A percentile compares a stretch with the other conserved stretches of the same genome.
Evolutionary conservation across 192 early-diverging fungal species (phyloP).

Genomic region (Backusella parvicylindrica): DNA sequence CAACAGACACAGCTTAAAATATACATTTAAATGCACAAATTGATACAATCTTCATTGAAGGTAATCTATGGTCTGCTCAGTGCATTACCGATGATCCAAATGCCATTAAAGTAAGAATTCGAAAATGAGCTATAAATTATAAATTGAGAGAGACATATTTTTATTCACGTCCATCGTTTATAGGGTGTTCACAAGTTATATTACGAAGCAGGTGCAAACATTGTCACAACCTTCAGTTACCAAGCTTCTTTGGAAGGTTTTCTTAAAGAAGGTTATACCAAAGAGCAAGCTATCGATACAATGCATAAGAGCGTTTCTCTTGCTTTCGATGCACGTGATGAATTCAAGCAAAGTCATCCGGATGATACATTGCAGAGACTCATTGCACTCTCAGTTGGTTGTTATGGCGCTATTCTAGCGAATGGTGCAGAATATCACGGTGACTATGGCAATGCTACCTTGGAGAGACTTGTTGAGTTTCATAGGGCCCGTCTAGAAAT

Average conservation of each 20-base stretch:
- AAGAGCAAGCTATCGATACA: conserved; percentile 26
- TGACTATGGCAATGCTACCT: conserved; percentile 40
- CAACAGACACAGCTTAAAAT: background rate
- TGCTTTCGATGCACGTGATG: conserved; percentile 46
- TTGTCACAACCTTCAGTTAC: conserved; percentile 55
- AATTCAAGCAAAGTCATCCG: conserved; percentile 20
- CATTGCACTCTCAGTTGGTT: conserved; percentile 60
- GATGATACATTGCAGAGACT: conserved; percentile 18
- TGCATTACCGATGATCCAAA: conserved; percentile 37
- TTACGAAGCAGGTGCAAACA: conserved; percentile 51
- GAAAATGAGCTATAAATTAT: background rate
- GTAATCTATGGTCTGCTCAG: conserved; percentile 40
- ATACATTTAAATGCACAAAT: background rate
- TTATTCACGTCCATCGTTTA: background rate
- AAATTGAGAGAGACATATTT: background rate
- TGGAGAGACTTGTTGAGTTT: conserved; percentile 46
- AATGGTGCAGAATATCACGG: conserved; percentile 68
- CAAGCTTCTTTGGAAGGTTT: conserved; percentile 50
- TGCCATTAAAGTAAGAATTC: conserved; percentile 30
- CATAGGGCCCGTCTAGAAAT: conserved; percentile 46
- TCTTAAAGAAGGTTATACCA: conserved; percentile 31
- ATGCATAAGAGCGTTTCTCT: conserved; percentile 41
- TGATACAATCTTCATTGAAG: background rate
- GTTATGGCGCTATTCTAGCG: conserved; percentile 60
- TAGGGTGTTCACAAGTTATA: conserved; percentile 44